phyloP scores from a whole-genome alignment of 306 rosid species.

The Fragaria nilgerrensis region DNA sequence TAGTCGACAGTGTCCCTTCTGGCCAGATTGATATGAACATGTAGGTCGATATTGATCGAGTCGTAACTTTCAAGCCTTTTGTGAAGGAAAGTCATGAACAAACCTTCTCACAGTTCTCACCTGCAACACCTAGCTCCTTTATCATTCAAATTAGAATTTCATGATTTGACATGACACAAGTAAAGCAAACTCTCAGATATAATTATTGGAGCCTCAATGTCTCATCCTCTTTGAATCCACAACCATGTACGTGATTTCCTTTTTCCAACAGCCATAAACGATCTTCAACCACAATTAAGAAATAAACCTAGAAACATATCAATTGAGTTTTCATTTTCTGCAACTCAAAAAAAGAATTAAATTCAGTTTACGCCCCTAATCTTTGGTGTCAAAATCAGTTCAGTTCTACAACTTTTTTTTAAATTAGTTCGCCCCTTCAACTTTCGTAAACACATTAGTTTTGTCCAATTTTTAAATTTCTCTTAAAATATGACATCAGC shows the following conservation, averaged over 20 bases:
- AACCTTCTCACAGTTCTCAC: neutral
- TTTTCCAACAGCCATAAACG: neutral
- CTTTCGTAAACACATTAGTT: too few relatives aligned
- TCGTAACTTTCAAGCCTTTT: conserved; percentile 24
- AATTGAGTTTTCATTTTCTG: neutral
- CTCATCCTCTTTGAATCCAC: conserved; percentile 25
- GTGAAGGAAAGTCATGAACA: neutral
- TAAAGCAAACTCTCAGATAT: conserved; percentile 10
- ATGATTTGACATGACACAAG: conserved; percentile 32
- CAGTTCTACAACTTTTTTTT: too few relatives aligned
- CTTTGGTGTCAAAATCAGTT: too few relatives aligned
- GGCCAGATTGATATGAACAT: neutral
- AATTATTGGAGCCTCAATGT: conserved; percentile 26
- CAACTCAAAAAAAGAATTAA: too few relatives aligned
- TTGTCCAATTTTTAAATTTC: too few relatives aligned
- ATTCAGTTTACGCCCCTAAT: too few relatives aligned
- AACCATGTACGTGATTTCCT: neutral
- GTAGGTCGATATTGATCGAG: neutral
- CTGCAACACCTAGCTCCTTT: conserved; percentile 4
- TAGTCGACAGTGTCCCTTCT: conserved; percentile 23
- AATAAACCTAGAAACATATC: conserved; percentile 1
- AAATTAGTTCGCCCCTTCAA: too few relatives aligned
- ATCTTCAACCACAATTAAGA: conserved; percentile 19
- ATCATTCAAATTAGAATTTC: conserved; percentile 33
- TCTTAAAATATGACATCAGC: too few relatives aligned